phyloP scores from a whole-genome alignment of 2,329 filamentous ascomycete genomes.

The Fusarium equiseti region DNA sequence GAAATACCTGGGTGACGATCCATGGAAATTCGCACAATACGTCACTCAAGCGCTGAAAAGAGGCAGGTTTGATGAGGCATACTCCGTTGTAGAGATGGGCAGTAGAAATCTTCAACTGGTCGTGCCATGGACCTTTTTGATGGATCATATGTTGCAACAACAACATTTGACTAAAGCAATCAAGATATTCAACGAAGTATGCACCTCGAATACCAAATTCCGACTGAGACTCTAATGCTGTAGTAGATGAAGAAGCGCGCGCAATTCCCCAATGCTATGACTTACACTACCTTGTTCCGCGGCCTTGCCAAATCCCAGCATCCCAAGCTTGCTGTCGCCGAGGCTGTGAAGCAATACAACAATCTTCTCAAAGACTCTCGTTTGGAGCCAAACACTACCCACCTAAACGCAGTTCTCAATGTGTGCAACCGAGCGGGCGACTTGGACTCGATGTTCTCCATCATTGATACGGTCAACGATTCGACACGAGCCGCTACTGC shows the following conservation, averaged over 20 bases:
- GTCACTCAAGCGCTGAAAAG: slow-evolving; percentile 71
- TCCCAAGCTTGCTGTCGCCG: slow-evolving; percentile 69
- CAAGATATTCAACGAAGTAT: slow-evolving; percentile 86
- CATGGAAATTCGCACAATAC: slow-evolving; percentile 76
- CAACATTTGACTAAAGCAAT: slow-evolving; percentile 73
- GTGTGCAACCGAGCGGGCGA: slow-evolving; percentile 82
- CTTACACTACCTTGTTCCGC: slow-evolving; percentile 85
- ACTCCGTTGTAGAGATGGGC: slow-evolving; percentile 75
- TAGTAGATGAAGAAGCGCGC: slow-evolving; percentile 92
- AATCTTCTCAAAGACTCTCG: slow-evolving; percentile 74
- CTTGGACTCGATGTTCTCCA: slow-evolving; percentile 82
- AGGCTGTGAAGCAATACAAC: slow-evolving; percentile 82
- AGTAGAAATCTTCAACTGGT: slow-evolving; percentile 72
- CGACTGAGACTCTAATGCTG: slow-evolving; percentile 29
- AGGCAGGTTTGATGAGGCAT: slow-evolving; percentile 73
- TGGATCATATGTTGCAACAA: slow-evolving; percentile 76
- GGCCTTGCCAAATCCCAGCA: slow-evolving; percentile 75
- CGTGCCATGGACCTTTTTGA: slow-evolving; percentile 90
- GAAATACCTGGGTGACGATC: slow-evolving; percentile 71
- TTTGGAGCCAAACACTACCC: slow-evolving; percentile 80
- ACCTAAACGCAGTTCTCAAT: slow-evolving; percentile 88
- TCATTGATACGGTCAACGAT: slow-evolving; percentile 79
- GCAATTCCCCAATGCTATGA: slow-evolving; percentile 82
- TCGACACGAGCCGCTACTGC: slow-evolving; percentile 71
- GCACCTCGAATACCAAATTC: neutral